phyloP scores from a whole-genome alignment of 2,329 filamentous ascomycete genomes.

The Colletotrichum sp. region DNA sequence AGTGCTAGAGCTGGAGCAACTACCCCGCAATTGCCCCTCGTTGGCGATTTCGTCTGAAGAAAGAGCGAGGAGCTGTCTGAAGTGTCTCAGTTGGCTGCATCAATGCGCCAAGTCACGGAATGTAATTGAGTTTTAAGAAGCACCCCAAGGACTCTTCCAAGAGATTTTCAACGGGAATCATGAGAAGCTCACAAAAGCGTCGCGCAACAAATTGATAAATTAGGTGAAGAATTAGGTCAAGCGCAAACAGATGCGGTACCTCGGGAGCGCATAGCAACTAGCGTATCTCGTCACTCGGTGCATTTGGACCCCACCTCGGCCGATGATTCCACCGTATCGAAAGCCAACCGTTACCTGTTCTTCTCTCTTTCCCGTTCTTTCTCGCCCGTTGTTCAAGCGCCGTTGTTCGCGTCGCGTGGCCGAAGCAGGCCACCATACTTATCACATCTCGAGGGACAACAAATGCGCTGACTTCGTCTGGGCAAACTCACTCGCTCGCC shows the following conservation, averaged over 20 bases:
- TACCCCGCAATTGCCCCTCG: constrained; percentile 25
- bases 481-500: background rate
- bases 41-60: background rate
- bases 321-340: background rate
- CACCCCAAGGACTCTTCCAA: background rate
- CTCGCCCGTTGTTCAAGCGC: background rate
- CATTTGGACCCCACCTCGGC: constrained; percentile 8
- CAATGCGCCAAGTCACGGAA: background rate
- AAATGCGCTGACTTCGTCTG: background rate
- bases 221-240: background rate
- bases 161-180: background rate
- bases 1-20: background rate
- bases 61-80: background rate
- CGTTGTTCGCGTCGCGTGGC: background rate
- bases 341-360: background rate
- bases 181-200: background rate
- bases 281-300: background rate
- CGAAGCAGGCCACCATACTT: background rate
- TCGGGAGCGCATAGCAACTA: background rate
- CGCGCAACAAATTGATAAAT: background rate
- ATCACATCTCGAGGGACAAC: background rate
- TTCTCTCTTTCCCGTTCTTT: background rate
- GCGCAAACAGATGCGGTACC: background rate
- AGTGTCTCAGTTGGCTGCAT: background rate
- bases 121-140: background rate